Percentiles rank a stretch among this genome's conserved stretches.
These are phyloP conservation scores for Lactifluus rugatus DNA, from an alignment of 768 basidiomycete genomes.

Conservation along the genomic window DNA sequence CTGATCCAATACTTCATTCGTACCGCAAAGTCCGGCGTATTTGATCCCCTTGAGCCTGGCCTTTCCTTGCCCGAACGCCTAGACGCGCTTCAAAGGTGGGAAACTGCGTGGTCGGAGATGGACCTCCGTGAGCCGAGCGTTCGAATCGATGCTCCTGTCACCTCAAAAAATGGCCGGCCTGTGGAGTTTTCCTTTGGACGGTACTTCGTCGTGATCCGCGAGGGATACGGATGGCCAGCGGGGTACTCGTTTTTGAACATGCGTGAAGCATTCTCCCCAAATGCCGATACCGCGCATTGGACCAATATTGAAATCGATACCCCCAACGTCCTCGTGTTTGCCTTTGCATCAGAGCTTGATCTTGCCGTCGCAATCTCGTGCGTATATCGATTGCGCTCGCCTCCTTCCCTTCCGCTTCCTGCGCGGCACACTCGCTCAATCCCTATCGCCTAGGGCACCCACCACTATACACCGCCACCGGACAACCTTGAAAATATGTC, in stretches of 20 bases:
- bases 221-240: constrained; percentile 1
- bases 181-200: constrained; percentile 8
- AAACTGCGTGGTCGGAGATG: not conserved
- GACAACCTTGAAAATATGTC: not conserved
- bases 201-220: constrained; percentile 7
- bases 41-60: constrained; percentile 4
- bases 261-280: not conserved
- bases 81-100: not conserved
- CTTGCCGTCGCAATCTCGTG: constrained; percentile 10
- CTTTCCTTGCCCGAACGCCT: constrained; percentile 1
- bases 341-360: constrained; percentile 10
- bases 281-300: not conserved
- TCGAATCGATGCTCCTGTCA: not conserved
- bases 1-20: not conserved
- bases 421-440: not conserved
- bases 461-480: not conserved
- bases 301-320: constrained; percentile 4
- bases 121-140: not conserved
- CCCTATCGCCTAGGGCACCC: constrained; percentile 1
- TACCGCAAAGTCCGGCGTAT: constrained; percentile 11
- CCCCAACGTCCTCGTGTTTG: constrained; percentile 8
- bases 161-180: not conserved
- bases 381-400: not conserved
- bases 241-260: constrained; percentile 10
- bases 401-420: not conserved